phyloP scores from a whole-genome alignment of 1,139 yeast species.

The Debaryomyces psychrophilus region DNA sequence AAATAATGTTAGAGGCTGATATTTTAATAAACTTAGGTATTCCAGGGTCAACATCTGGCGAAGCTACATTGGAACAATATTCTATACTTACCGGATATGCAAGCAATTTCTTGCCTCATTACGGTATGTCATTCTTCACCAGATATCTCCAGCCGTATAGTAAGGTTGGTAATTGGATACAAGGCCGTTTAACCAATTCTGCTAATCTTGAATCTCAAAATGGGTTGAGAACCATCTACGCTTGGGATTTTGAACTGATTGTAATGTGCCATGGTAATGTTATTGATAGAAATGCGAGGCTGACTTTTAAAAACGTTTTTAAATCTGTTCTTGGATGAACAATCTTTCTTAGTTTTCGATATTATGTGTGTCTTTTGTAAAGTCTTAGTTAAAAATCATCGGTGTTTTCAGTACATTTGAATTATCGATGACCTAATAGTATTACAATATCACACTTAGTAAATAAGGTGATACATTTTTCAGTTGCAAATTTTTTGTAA shows the following conservation, averaged over 20 bases:
- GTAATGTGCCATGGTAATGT: constrained; percentile 64
- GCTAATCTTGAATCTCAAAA: constrained; percentile 12
- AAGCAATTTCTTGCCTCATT: constrained; percentile 35
- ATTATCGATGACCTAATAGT: background rate
- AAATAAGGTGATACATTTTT: background rate
- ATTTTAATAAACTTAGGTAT: constrained; percentile 45
- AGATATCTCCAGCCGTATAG: constrained; percentile 42
- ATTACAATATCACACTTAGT: background rate
- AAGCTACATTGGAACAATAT: constrained; percentile 22
- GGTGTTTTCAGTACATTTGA: no score
- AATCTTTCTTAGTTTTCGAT: background rate
- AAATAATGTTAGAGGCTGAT: constrained; percentile 52
- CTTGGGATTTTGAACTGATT: constrained; percentile 53
- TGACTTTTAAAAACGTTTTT: constrained; percentile 17
- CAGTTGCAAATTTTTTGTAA: background rate
- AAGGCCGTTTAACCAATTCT: constrained; percentile 29
- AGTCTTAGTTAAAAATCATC: background rate
- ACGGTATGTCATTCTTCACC: constrained; percentile 41
- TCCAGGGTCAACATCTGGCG: constrained; percentile 18
- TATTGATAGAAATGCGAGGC: constrained; percentile 47
- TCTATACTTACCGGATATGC: constrained; percentile 41
- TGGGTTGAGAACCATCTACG: constrained; percentile 38
- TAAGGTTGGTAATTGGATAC: constrained; percentile 34
- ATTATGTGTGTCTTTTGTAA: background rate
- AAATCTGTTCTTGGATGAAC: background rate